A percentile compares a stretch with the other conserved stretches of the same genome.
phyloP scores from a whole-genome alignment of 2,329 filamentous ascomycete genomes.

The Elsinoe fawcettii region DNA sequence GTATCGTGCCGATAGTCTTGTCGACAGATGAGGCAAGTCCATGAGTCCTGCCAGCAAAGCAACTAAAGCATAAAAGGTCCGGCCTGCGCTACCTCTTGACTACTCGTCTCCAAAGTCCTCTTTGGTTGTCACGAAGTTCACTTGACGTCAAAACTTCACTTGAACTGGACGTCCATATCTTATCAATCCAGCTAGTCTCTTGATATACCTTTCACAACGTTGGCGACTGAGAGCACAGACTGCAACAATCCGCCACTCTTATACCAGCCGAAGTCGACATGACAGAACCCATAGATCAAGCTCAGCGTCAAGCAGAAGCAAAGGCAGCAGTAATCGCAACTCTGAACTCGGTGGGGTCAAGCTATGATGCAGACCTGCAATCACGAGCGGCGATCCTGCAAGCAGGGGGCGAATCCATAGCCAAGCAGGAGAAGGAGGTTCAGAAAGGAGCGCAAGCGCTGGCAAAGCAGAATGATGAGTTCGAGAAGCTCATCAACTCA shows the following conservation, averaged over 20 bases:
- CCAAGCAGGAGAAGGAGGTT: conserved; percentile 60
- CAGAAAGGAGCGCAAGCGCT: conserved; percentile 45
- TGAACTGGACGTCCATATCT: no score
- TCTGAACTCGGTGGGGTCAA: conserved; percentile 53
- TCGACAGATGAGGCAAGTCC: neutral
- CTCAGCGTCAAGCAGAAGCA: conserved; percentile 36
- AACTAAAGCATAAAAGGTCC: neutral
- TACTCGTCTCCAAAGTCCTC: no score
- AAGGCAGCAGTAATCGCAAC: conserved; percentile 45
- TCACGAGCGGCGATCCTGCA: conserved; percentile 63
- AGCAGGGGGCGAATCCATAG: conserved; percentile 57
- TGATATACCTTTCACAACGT: no score
- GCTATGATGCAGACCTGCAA: conserved; percentile 60
- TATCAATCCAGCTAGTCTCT: no score
- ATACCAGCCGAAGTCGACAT: neutral
- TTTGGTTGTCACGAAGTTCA: no score
- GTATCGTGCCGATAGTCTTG: neutral
- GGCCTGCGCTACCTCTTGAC: no score
- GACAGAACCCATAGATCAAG: neutral
- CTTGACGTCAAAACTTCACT: no score
- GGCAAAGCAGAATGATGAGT: conserved; percentile 15
- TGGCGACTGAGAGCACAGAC: no score
- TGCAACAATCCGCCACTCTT: neutral
- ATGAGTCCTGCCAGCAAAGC: neutral
- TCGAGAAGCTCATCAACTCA: conserved; percentile 53